Evolutionary conservation across 768 basidiomycete species (phyloP).

Genomic region (Boletus rufocinnamomeus): DNA sequence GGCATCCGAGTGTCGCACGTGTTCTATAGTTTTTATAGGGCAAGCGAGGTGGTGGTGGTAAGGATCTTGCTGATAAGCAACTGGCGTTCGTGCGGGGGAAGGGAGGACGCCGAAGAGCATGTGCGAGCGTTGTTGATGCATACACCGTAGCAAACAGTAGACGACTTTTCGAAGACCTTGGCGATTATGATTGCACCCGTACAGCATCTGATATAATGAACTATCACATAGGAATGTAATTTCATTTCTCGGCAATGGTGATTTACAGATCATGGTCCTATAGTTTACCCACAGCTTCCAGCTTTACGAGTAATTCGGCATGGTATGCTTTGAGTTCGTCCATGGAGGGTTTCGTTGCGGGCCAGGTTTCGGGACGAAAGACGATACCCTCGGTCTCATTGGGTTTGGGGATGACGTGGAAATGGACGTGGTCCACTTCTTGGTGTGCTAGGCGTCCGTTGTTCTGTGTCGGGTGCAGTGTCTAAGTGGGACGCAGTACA

Average conservation of each 20-base stretch:
- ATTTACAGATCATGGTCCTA: constrained; percentile 6
- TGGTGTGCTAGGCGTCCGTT: constrained; percentile 68
- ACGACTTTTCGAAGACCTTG: too few relatives aligned
- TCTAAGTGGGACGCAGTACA: background rate
- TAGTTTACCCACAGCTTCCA: constrained; percentile 21
- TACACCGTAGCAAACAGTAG: too few relatives aligned
- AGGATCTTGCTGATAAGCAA: too few relatives aligned
- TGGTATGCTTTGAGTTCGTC: constrained; percentile 30
- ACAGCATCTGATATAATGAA: background rate
- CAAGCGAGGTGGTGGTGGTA: too few relatives aligned
- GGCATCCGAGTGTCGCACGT: too few relatives aligned
- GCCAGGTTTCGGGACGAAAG: constrained; percentile 60
- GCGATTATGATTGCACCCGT: background rate
- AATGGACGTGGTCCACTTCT: constrained; percentile 86
- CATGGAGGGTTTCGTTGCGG: constrained; percentile 16
- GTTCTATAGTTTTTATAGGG: too few relatives aligned
- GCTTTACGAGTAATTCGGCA: constrained; percentile 17
- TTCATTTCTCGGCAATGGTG: background rate
- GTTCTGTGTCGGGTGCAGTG: constrained; percentile 44
- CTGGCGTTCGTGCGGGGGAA: too few relatives aligned
- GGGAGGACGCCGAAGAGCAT: too few relatives aligned
- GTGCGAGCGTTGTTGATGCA: too few relatives aligned
- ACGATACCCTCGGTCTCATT: constrained; percentile 69
- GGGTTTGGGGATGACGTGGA: constrained; percentile 94
- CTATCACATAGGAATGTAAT: background rate